phyloP scores from a whole-genome alignment of 371 early-diverging fungal species.

The Circinella minor region DNA sequence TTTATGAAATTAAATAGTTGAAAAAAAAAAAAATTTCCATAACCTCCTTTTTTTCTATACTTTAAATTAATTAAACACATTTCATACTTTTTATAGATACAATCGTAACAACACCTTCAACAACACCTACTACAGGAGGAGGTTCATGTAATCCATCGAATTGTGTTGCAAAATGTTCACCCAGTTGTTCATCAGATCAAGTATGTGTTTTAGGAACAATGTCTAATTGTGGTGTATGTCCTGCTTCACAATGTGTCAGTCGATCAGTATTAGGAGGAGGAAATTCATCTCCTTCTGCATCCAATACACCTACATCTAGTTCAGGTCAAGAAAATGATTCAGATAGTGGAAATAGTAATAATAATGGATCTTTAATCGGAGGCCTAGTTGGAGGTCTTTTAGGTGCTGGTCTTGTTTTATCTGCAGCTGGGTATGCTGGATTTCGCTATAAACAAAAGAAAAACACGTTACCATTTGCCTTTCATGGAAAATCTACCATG shows the following conservation, averaged over 20 bases:
- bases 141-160: conserved; percentile 31
- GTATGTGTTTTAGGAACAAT: conserved; percentile 44
- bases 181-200: conserved; percentile 34
- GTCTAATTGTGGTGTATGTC: conserved; percentile 46
- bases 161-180: conserved; percentile 36
- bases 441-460: conserved; percentile 30
- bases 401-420: conserved; percentile 38
- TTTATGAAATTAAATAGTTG: neutral
- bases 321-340: conserved; percentile 9
- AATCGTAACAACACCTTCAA: neutral
- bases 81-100: neutral
- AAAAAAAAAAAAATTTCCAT: too few relatives aligned
- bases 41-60: neutral
- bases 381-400: conserved; percentile 48
- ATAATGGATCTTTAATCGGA: conserved; percentile 32
- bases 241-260: conserved; percentile 37
- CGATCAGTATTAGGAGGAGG: conserved; percentile 28
- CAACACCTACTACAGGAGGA: neutral
- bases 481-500: conserved; percentile 20
- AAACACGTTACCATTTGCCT: conserved; percentile 32
- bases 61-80: neutral
- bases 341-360: conserved; percentile 6
- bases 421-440: conserved; percentile 23
- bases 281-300: conserved; percentile 9
- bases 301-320: neutral